Evolutionary conservation across 1,284 basidiomycete genomes (phyloP).

Genomic region (Ustilago xerochloae): DNA sequence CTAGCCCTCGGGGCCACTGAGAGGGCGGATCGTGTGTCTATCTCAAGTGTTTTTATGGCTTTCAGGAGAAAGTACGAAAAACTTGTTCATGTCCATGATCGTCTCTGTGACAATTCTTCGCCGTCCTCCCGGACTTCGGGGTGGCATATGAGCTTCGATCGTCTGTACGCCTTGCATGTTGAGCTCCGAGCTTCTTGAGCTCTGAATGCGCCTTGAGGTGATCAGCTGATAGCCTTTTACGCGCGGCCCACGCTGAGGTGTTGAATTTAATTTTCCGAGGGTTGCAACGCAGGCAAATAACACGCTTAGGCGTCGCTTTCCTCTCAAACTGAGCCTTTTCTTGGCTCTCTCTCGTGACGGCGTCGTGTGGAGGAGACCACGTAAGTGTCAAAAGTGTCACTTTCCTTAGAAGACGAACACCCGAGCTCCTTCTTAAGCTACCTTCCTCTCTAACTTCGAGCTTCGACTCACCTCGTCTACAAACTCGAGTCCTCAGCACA

Average conservation of each 20-base stretch:
- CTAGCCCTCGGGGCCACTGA: too few relatives aligned
- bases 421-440: not conserved
- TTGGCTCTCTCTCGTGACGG: too few relatives aligned
- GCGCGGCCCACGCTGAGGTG: not conserved
- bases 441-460: not conserved
- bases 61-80: too few relatives aligned
- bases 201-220: not conserved
- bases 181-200: too few relatives aligned
- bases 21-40: too few relatives aligned
- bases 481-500: not conserved
- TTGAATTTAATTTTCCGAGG: not conserved
- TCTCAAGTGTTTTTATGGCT: too few relatives aligned
- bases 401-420: not conserved
- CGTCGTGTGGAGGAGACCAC: slow-evolving; percentile 2
- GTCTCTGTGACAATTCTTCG: too few relatives aligned
- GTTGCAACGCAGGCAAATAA: not conserved
- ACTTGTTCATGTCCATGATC: too few relatives aligned
- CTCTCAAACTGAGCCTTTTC: not conserved
- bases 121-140: too few relatives aligned
- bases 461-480: not conserved
- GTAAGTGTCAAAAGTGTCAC: slow-evolving; percentile 15
- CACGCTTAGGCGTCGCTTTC: not conserved
- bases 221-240: not conserved
- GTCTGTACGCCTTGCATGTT: too few relatives aligned
- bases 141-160: too few relatives aligned